phyloP scores from a whole-genome alignment of 176 grass and related monocot genomes.

The Zoysia pacifica region DNA sequence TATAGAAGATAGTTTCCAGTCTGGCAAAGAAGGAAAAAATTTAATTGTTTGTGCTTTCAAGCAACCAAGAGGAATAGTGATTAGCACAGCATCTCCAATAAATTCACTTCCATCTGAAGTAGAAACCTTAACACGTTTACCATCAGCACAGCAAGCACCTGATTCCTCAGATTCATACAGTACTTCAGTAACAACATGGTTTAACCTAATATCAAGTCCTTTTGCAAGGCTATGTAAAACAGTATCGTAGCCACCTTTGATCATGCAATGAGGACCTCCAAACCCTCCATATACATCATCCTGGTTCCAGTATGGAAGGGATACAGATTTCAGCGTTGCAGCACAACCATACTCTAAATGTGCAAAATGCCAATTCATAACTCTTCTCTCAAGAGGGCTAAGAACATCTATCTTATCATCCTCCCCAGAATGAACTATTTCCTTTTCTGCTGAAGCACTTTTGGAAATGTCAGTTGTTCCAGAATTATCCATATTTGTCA shows the following conservation, averaged over 20 bases:
- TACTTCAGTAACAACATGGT: constrained; percentile 75
- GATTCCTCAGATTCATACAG: constrained; percentile 48
- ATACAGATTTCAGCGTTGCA: constrained; percentile 89
- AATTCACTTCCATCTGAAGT: constrained; percentile 78
- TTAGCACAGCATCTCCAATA: constrained; percentile 81
- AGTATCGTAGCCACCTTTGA: constrained; percentile 91
- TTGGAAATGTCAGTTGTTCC: constrained; percentile 39
- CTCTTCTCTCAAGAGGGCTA: constrained; percentile 82
- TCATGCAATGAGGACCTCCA: constrained; percentile 97
- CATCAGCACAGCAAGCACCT: constrained; percentile 29
- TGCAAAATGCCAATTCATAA: constrained; percentile 99
- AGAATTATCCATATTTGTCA: constrained; percentile 46
- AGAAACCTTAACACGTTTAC: constrained; percentile 68
- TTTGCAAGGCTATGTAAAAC: constrained; percentile 75
- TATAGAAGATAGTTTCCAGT: constrained; percentile 92
- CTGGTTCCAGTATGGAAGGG: constrained; percentile 98
- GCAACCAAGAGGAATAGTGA: constrained; percentile 96
- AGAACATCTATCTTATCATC: constrained; percentile 59
- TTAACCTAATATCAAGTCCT: constrained; percentile 87
- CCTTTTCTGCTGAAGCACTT: constrained; percentile 49
- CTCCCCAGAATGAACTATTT: constrained; percentile 36
- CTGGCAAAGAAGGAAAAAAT: constrained; percentile 87
- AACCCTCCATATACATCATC: constrained; percentile 99
- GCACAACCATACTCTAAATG: constrained; percentile 99
- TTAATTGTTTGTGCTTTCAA: constrained; percentile 84